These are phyloP conservation scores for Suhomyces xylopsoci DNA, from an alignment of 805 yeast genomes.

Conservation along the genomic window DNA sequence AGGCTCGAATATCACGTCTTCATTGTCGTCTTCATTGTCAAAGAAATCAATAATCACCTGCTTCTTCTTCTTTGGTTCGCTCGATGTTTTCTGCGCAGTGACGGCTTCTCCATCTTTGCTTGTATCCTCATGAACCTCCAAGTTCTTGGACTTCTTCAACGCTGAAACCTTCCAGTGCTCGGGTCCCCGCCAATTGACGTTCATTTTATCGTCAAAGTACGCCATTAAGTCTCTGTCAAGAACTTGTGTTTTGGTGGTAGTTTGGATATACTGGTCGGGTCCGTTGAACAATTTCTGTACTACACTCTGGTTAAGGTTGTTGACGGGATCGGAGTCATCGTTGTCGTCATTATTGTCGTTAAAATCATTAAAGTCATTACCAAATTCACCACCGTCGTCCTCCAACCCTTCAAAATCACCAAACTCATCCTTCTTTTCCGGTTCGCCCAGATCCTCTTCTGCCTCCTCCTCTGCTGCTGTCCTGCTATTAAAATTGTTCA, in stretches of 20 bases:
- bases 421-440: constrained; percentile 16
- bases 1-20: constrained; percentile 32
- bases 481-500: constrained; percentile 39
- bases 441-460: constrained; percentile 11
- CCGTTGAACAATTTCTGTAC: constrained; percentile 13
- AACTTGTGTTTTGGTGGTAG: constrained; percentile 19
- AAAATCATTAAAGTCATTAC: constrained; percentile 14
- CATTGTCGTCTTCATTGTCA: constrained; percentile 31
- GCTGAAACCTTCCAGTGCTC: constrained; percentile 86
- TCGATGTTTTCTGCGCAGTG: not conserved
- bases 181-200: constrained; percentile 81
- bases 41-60: constrained; percentile 28
- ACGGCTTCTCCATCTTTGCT: constrained; percentile 5
- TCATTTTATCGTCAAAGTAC: constrained; percentile 73
- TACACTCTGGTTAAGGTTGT: constrained; percentile 12
- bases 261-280: constrained; percentile 13
- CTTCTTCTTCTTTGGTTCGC: constrained; percentile 13
- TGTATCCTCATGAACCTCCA: constrained; percentile 11
- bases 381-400: constrained; percentile 8
- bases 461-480: constrained; percentile 14
- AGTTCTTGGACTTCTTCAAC: constrained; percentile 43
- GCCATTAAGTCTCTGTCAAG: constrained; percentile 68
- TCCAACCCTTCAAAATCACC: constrained; percentile 13
- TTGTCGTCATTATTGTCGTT: constrained; percentile 11
- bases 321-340: constrained; percentile 5